Evolutionary conservation across 305 asterid species (phyloP).

Genomic region (Solanum hybrid): DNA sequence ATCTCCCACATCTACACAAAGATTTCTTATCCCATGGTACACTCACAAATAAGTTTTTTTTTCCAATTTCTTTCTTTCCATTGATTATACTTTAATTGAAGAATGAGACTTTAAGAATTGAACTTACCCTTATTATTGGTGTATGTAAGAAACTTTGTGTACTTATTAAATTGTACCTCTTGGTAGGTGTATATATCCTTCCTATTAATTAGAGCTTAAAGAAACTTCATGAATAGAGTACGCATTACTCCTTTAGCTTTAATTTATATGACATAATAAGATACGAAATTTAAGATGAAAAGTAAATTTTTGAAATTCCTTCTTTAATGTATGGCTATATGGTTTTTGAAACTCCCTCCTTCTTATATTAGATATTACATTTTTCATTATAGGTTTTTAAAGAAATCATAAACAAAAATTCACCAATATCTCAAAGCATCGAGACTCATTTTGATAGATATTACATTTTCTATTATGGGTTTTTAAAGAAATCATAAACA

Average conservation of each 20-base stretch:
- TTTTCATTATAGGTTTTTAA: not conserved
- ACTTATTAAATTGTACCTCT: not conserved
- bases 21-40: not conserved
- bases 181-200: not conserved
- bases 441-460: not conserved
- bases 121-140: not conserved
- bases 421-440: fast-evolving
- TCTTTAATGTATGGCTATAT: not conserved
- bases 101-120: not conserved
- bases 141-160: not conserved
- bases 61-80: not conserved
- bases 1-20: not conserved
- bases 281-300: not conserved
- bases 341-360: not conserved
- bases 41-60: not conserved
- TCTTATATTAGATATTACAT: not conserved
- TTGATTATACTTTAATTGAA: not conserved
- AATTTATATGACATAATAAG: not conserved
- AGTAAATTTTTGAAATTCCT: not conserved
- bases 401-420: not conserved
- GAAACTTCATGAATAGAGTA: not conserved
- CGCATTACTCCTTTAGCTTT: not conserved
- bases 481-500: no score
- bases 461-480: no score
- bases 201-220: not conserved